Conservation (phyloP, 2,329 filamentous ascomycete genomes). For the Fusarium armeniacum region DNA sequence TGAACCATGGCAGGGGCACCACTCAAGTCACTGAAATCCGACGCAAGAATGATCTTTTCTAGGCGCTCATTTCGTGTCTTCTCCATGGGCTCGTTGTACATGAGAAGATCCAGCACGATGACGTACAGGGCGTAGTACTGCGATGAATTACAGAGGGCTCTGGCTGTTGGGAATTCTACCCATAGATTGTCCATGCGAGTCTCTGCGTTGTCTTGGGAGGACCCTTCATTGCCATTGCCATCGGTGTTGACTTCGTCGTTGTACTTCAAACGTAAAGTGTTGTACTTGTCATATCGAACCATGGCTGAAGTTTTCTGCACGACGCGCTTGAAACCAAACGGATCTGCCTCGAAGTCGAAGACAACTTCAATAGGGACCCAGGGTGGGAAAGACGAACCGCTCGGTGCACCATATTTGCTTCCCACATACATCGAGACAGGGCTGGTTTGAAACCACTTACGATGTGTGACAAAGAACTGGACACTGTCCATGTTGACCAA, state of each 20-base stretch:
- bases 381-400: slow-evolving; percentile 91
- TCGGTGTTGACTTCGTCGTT: slow-evolving; percentile 89
- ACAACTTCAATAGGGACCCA: slow-evolving; percentile 99
- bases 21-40: slow-evolving; percentile 96
- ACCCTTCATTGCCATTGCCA: slow-evolving; percentile 62
- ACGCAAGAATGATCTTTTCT: slow-evolving; percentile 98
- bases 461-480: slow-evolving; percentile 97
- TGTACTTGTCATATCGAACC: slow-evolving; percentile 97
- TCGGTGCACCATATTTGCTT: slow-evolving; percentile 88
- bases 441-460: slow-evolving; percentile 87
- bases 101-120: slow-evolving; percentile 93
- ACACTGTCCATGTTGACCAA: slow-evolving; percentile 96
- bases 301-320: slow-evolving; percentile 97
- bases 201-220: slow-evolving; percentile 72
- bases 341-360: slow-evolving; percentile 94
- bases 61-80: slow-evolving; percentile 96
- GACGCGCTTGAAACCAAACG: slow-evolving; percentile 97
- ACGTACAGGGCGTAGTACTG: slow-evolving; percentile 99
- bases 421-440: slow-evolving; percentile 94
- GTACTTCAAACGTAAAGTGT: slow-evolving; percentile 95
- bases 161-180: slow-evolving; percentile 94
- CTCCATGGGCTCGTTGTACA: slow-evolving; percentile 96
- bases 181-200: slow-evolving; percentile 94
- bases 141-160: slow-evolving; percentile 95
- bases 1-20: slow-evolving; percentile 95